These are phyloP conservation scores for Termitomyces sp. DNA, from an alignment of 768 basidiomycete genomes.

Conservation along the genomic window DNA sequence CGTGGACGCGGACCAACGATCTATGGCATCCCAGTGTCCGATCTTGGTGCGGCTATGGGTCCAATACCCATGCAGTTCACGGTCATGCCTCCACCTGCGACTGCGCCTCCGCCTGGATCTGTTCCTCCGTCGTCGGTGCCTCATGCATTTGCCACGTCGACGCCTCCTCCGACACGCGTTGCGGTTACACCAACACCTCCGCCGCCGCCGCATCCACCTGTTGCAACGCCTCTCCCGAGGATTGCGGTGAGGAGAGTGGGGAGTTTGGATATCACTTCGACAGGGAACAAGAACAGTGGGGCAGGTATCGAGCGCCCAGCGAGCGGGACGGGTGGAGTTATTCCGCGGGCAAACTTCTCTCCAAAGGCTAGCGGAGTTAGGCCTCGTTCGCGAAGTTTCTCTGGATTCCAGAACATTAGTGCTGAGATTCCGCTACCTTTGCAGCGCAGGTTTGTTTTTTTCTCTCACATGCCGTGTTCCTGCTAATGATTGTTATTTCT, in stretches of 20 bases:
- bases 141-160: neutral
- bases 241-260: conserved; percentile 5
- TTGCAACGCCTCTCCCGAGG: conserved; percentile 1
- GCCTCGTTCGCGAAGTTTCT: conserved; percentile 76
- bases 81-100: conserved; percentile 40
- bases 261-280: conserved; percentile 1
- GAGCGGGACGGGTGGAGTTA: conserved; percentile 17
- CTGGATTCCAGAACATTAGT: conserved; percentile 51
- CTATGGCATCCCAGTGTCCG: conserved; percentile 52
- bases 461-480: too few relatives aligned
- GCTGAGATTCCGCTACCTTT: conserved; percentile 26
- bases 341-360: conserved; percentile 63
- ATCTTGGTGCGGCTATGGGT: conserved; percentile 43
- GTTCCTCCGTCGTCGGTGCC: conserved; percentile 5
- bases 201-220: neutral
- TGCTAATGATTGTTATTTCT: neutral
- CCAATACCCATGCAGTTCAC: conserved; percentile 65
- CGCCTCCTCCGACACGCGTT: neutral
- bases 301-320: neutral
- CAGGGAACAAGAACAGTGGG: neutral
- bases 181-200: neutral
- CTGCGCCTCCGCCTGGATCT: conserved; percentile 11
- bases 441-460: conserved; percentile 24
- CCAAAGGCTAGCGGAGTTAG: conserved; percentile 49
- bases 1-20: conserved; percentile 44